phyloP scores from a whole-genome alignment of 2,329 filamentous ascomycete genomes.

The Rhinocladiella mackenziei region DNA sequence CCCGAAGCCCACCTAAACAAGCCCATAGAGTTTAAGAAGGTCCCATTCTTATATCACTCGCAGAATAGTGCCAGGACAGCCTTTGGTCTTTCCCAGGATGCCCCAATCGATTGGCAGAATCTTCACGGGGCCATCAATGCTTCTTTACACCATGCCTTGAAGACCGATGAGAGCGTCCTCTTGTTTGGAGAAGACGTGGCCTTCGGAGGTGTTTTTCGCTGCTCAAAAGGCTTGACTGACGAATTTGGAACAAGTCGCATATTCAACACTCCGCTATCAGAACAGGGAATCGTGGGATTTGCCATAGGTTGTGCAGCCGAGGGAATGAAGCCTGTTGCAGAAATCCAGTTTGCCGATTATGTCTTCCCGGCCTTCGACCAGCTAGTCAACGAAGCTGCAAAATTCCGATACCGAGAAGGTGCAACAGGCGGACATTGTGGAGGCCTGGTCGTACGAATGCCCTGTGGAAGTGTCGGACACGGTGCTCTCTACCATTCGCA shows the following conservation, averaged over 20 bases:
- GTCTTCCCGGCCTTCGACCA: constrained; percentile 91
- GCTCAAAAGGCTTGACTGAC: constrained; percentile 83
- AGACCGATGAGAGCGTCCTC: constrained; percentile 77
- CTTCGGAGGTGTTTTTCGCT: constrained; percentile 94
- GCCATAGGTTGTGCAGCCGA: constrained; percentile 85
- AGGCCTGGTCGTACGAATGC: constrained; percentile 84
- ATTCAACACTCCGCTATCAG: constrained; percentile 92
- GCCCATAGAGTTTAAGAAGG: constrained; percentile 80
- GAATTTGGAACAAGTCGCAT: constrained; percentile 84
- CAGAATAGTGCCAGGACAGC: constrained; percentile 67
- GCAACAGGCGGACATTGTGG: constrained; percentile 64
- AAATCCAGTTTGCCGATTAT: constrained; percentile 95
- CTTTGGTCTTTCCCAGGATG: constrained; percentile 67
- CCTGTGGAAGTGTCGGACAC: constrained; percentile 82
- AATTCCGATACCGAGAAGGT: constrained; percentile 73
- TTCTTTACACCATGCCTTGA: constrained; percentile 75
- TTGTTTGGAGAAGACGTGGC: constrained; percentile 96
- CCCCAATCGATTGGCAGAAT: constrained; percentile 80
- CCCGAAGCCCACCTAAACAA: constrained; percentile 66
- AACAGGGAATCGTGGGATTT: constrained; percentile 93
- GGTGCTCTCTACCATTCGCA: constrained; percentile 86
- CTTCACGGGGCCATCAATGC: constrained; percentile 92
- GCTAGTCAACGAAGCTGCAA: constrained; percentile 88
- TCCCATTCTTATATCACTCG: constrained; percentile 74
- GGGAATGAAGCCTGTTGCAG: constrained; percentile 87